Evolutionary conservation across 192 early-diverging fungal genomes (phyloP).

Genomic region (Funneliformis mosseae): DNA sequence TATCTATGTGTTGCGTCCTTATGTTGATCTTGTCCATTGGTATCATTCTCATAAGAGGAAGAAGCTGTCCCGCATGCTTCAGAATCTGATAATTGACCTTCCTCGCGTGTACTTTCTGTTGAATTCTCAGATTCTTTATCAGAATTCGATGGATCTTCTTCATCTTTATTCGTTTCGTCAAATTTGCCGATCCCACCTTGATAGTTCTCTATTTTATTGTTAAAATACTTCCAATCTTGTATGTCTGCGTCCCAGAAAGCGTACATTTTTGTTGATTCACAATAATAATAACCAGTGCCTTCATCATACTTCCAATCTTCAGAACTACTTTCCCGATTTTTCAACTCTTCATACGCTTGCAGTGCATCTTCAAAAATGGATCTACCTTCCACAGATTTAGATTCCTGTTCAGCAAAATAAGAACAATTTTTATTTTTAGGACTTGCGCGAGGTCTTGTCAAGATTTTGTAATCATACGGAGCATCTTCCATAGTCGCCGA

Average conservation of each 20-base stretch:
- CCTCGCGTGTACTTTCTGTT: constrained; percentile 13
- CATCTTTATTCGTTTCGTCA: background rate
- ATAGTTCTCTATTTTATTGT: background rate
- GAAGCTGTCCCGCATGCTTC: constrained; percentile 13
- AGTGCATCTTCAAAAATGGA: constrained; percentile 19
- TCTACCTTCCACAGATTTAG: background rate
- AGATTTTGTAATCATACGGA: constrained; percentile 24
- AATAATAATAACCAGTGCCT: constrained; percentile 23
- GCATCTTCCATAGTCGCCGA: constrained; percentile 25
- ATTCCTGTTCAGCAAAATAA: background rate
- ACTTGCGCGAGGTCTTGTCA: constrained; percentile 1
- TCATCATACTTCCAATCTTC: constrained; percentile 18
- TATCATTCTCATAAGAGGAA: background rate
- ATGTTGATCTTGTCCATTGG: background rate
- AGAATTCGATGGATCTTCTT: background rate
- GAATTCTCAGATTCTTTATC: constrained; percentile 4
- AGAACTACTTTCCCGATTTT: background rate
- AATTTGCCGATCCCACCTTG: background rate
- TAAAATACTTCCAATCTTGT: constrained; percentile 20
- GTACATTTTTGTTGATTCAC: constrained; percentile 19
- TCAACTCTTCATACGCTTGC: constrained; percentile 32
- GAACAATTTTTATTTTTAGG: background rate
- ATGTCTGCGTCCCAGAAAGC: constrained; percentile 8
- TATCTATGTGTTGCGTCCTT: background rate
- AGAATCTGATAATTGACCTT: constrained; percentile 22